Evolutionary conservation across 768 basidiomycete species (phyloP).

Genomic region (Chalciporus sphaerocephalus): DNA sequence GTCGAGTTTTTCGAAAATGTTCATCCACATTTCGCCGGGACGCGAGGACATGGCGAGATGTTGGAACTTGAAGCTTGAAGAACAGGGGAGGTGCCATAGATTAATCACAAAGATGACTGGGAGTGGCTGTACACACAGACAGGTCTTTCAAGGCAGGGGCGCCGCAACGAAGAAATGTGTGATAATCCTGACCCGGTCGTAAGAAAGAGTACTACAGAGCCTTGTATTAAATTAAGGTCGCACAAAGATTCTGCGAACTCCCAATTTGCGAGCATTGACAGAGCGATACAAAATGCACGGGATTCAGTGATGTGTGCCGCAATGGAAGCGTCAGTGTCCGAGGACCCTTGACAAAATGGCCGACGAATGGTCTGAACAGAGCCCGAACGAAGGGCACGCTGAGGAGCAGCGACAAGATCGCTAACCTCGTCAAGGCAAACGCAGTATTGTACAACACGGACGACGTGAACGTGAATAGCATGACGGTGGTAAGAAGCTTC

Average conservation of each 20-base stretch:
- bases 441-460: constrained; percentile 37
- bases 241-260: constrained; percentile 60
- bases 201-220: constrained; percentile 62
- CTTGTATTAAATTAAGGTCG: constrained; percentile 53
- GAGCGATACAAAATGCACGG: constrained; percentile 47
- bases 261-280: constrained; percentile 56
- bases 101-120: too few species aligned
- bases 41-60: too few species aligned
- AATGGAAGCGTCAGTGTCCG: constrained; percentile 53
- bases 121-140: too few species aligned
- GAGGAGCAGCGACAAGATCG: constrained; percentile 50
- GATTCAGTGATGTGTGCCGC: constrained; percentile 42
- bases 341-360: constrained; percentile 56
- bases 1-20: too few species aligned
- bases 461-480: constrained; percentile 39
- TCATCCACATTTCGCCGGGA: too few species aligned
- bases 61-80: too few species aligned
- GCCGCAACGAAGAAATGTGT: constrained; percentile 59
- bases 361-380: constrained; percentile 55
- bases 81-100: too few species aligned
- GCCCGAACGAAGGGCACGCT: constrained; percentile 48
- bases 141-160: too few species aligned
- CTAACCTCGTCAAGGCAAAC: constrained; percentile 45
- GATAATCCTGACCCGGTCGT: constrained; percentile 65
- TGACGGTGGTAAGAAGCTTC: constrained; percentile 34